Evolutionary conservation across 2,329 filamentous ascomycete genomes (phyloP), one percentile per base, ranked within the genome.

Genomic region (Ophiobolus disseminans): DNA sequence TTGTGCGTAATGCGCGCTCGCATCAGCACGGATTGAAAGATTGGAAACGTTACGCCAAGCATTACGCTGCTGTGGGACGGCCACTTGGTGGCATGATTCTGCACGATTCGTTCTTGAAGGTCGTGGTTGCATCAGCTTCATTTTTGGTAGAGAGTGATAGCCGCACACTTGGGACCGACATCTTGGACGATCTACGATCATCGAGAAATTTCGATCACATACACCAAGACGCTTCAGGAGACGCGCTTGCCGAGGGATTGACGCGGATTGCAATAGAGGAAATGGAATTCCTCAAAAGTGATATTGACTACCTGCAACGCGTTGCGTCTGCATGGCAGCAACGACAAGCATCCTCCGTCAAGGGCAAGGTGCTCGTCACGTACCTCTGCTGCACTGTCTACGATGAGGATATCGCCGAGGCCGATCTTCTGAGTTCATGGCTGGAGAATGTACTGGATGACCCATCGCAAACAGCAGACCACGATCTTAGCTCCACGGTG

Each of bases 81-180:
- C 93, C 95, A 0, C 76, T 99, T 34, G 91, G 94, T 8, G 91
- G 92, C 10, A 94, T 97, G 87, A 81, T 97, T 5, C 75, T 99
- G 17, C 91, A 96, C 70, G 86, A 90, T 65, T 91, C 88, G 55
- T 95, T 96, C 69, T 91, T 95, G 81, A 87, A 86, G 72, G 83
- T 97, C 23, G 80, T 97, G 10, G 87, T 91, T 25, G 85, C 91
- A 2, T 87, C 85, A 44, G 90, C 90, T 2, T 89, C 90, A 11
- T 80, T 93, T 21, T 78, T 93, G 51, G 80, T 90, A 14, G 81
- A 84, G 23, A 84, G 47, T 31, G 80, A 82, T 5, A 76, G 82
- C n/a, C 74, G 78, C 13, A 76, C 89, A 28, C 80, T 81, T 42
- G 79, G 82, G 31, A 78, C 80, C 11, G 85, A 90, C 53, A 80